Evolutionary conservation across 805 yeast species (phyloP).

Genomic region (Yueomyces sp.): DNA sequence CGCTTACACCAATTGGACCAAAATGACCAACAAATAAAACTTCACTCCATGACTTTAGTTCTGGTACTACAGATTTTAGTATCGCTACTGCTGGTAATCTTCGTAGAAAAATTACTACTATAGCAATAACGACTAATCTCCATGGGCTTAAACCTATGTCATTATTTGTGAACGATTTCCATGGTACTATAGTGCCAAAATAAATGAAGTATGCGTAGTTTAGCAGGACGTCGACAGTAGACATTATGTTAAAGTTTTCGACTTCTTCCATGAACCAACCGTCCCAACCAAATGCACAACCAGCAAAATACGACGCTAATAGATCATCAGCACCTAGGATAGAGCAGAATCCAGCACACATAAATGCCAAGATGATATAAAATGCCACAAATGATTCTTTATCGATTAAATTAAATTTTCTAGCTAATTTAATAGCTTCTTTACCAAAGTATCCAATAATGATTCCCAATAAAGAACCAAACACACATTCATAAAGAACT

Average conservation of each 20-base stretch:
- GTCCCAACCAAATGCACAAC: slow-evolving; percentile 88
- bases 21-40: slow-evolving; percentile 91
- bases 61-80: slow-evolving; percentile 71
- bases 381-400: slow-evolving; percentile 79
- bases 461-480: slow-evolving; percentile 65
- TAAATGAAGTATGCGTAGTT: slow-evolving; percentile 82
- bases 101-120: slow-evolving; percentile 61
- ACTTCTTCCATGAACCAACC: slow-evolving; percentile 77
- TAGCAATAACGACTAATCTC: slow-evolving; percentile 63
- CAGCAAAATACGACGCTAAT: slow-evolving; percentile 81
- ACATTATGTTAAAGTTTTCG: slow-evolving; percentile 75
- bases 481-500: slow-evolving; percentile 64
- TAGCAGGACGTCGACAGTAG: slow-evolving; percentile 73
- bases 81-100: slow-evolving; percentile 72
- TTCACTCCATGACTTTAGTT: slow-evolving; percentile 83
- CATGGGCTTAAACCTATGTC: slow-evolving; percentile 57
- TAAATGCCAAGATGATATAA: slow-evolving; percentile 66
- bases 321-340: slow-evolving; percentile 81
- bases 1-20: slow-evolving; percentile 95
- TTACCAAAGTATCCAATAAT: slow-evolving; percentile 59
- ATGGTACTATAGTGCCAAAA: slow-evolving; percentile 83
- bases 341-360: slow-evolving; percentile 81
- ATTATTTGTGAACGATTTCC: slow-evolving; percentile 60
- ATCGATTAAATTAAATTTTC: slow-evolving; percentile 54
- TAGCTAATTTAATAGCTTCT: slow-evolving; percentile 62